These are phyloP conservation scores for Neurospora tetrasperma DNA, from an alignment of 495 filamentous ascomycete species.

Conservation along the genomic window DNA sequence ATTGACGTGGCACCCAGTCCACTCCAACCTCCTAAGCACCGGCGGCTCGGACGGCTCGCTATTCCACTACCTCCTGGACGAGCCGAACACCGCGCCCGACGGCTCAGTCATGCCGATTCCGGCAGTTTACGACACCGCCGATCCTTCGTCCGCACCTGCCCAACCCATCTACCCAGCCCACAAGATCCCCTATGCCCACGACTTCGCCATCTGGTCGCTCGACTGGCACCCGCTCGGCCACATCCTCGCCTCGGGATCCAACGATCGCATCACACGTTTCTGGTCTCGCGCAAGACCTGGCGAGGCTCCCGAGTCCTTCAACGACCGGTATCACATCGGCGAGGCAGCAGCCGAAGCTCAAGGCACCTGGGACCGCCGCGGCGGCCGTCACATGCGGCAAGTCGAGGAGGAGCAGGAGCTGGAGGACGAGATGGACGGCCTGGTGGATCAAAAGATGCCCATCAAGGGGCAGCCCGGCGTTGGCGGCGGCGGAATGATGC, in stretches of 20 bases:
- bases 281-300: slow-evolving; percentile 87
- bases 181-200: slow-evolving; percentile 73
- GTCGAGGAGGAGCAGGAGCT: slow-evolving; percentile 89
- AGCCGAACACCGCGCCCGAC: slow-evolving; percentile 71
- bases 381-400: slow-evolving; percentile 65
- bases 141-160: slow-evolving; percentile 64
- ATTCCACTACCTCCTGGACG: slow-evolving; percentile 86
- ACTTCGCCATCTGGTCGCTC: slow-evolving; percentile 89
- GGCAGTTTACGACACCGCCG: slow-evolving; percentile 57
- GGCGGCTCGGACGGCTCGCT: slow-evolving; percentile 82
- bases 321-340: slow-evolving; percentile 89
- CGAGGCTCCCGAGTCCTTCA: slow-evolving; percentile 57
- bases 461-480: slow-evolving; percentile 20
- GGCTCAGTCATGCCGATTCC: slow-evolving; percentile 50
- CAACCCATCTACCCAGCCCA: slow-evolving; percentile 87
- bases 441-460: slow-evolving; percentile 90
- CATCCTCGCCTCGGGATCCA: slow-evolving; percentile 95
- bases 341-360: slow-evolving; percentile 87
- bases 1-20: slow-evolving; percentile 86
- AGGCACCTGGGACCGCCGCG: slow-evolving; percentile 81
- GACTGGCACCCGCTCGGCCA: slow-evolving; percentile 97
- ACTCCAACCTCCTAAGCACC: slow-evolving; percentile 78
- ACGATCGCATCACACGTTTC: slow-evolving; percentile 92
- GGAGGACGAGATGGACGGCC: slow-evolving; percentile 82
- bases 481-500: slow-evolving; percentile 26